phyloP scores from a whole-genome alignment of 495 filamentous ascomycete species.

The Aspergillus taichungensis region DNA sequence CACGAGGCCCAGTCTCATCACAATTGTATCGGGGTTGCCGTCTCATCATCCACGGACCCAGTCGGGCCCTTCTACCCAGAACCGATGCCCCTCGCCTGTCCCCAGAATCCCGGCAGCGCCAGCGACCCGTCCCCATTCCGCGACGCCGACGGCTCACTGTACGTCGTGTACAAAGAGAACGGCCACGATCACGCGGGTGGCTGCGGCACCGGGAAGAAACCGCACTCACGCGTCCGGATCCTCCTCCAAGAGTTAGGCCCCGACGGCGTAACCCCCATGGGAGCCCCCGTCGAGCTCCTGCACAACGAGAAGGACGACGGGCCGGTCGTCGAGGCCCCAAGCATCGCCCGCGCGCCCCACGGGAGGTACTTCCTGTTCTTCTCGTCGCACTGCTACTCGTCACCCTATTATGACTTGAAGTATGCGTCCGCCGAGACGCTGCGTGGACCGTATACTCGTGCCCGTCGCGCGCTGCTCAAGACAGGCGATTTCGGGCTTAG shows the following conservation, averaged over 20 bases:
- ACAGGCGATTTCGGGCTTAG: constrained; percentile 32
- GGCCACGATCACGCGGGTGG: constrained; percentile 49
- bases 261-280: constrained; percentile 43
- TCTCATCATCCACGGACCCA: constrained; percentile 21
- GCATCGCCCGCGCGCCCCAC: constrained; percentile 33
- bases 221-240: constrained; percentile 42
- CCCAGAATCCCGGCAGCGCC: constrained; percentile 41
- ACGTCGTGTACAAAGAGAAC: constrained; percentile 53
- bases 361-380: constrained; percentile 52
- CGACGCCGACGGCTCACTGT: constrained; percentile 41
- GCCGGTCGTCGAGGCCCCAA: constrained; percentile 51
- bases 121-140: constrained; percentile 48
- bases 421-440: constrained; percentile 42
- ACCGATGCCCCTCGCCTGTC: constrained; percentile 38
- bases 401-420: constrained; percentile 44
- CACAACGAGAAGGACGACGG: constrained; percentile 46
- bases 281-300: constrained; percentile 41
- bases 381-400: constrained; percentile 46
- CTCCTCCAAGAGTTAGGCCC: constrained; percentile 46
- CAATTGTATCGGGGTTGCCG: constrained; percentile 49
- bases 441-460: constrained; percentile 36
- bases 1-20: constrained; percentile 19
- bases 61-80: constrained; percentile 42
- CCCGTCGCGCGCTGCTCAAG: constrained; percentile 25
- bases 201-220: constrained; percentile 42